Evolutionary conservation across 1,284 basidiomycete species (phyloP).

Genomic region (Fomitopsis palustris): DNA sequence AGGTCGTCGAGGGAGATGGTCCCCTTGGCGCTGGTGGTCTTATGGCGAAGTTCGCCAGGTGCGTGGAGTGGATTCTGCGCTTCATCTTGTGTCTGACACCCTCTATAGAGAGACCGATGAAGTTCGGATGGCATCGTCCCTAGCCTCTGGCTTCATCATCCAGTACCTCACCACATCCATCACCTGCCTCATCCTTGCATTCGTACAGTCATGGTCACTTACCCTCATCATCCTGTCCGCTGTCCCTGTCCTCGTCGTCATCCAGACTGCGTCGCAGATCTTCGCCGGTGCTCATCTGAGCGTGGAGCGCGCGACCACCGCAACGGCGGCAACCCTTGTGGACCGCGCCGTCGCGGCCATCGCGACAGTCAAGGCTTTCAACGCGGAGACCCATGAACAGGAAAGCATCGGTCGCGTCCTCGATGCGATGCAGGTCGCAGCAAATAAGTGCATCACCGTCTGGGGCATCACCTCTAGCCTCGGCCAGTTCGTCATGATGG

Average conservation of each 20-base stretch:
- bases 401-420: conserved; percentile 47
- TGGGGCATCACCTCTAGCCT: conserved; percentile 76
- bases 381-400: conserved; percentile 70
- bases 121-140: conserved; percentile 80
- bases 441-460: conserved; percentile 57
- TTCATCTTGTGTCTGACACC: background rate
- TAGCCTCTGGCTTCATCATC: conserved; percentile 74
- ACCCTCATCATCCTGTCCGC: conserved; percentile 91
- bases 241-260: conserved; percentile 78
- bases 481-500: conserved; percentile 78
- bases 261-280: conserved; percentile 74
- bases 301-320: conserved; percentile 65
- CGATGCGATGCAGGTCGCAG: conserved; percentile 41
- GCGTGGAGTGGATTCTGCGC: conserved; percentile 23
- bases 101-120: conserved; percentile 86
- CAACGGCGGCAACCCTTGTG: conserved; percentile 73
- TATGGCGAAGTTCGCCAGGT: conserved; percentile 94
- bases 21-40: conserved; percentile 85
- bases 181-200: conserved; percentile 79
- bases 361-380: conserved; percentile 94
- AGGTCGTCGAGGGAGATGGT: conserved; percentile 45
- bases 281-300: conserved; percentile 66
- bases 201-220: conserved; percentile 77
- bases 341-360: conserved; percentile 81
- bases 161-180: conserved; percentile 82